phyloP scores from a whole-genome alignment of 371 early-diverging fungal species.

The Mucor piriformis region DNA sequence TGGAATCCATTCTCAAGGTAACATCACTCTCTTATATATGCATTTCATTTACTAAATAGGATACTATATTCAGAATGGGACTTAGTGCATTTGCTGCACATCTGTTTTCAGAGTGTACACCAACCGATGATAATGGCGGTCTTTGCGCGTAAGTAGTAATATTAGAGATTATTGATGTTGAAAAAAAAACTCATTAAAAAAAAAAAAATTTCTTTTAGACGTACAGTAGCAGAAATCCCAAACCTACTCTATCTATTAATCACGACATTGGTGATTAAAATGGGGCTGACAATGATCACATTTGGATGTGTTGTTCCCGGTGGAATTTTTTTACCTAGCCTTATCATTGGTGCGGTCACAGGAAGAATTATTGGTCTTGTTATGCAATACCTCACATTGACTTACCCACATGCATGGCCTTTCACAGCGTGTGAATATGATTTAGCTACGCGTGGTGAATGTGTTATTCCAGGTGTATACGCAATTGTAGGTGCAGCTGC shows the following conservation, averaged over 20 bases:
- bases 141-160: constrained; percentile 62
- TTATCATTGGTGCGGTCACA: constrained; percentile 89
- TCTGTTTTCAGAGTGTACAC: constrained; percentile 83
- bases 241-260: constrained; percentile 50
- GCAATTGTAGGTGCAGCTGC: constrained; percentile 96
- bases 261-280: constrained; percentile 68
- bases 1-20: constrained; percentile 76
- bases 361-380: constrained; percentile 90
- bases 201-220: constrained; percentile 8
- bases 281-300: constrained; percentile 72
- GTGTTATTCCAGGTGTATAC: constrained; percentile 93
- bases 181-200: constrained; percentile 1
- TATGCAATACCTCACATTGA: constrained; percentile 67
- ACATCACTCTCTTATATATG: too few relatives aligned
- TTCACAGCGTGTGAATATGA: constrained; percentile 66
- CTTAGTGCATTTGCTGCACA: constrained; percentile 78
- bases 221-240: constrained; percentile 44
- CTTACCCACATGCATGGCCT: constrained; percentile 58
- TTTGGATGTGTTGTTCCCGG: constrained; percentile 88
- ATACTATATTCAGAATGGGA: constrained; percentile 44
- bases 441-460: constrained; percentile 52
- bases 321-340: constrained; percentile 90
- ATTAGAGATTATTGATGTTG: too few relatives aligned
- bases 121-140: constrained; percentile 57
- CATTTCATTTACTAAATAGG: background rate